Evolutionary conservation across 306 rosid genomes (phyloP).

Genomic region (Prunus padus): DNA sequence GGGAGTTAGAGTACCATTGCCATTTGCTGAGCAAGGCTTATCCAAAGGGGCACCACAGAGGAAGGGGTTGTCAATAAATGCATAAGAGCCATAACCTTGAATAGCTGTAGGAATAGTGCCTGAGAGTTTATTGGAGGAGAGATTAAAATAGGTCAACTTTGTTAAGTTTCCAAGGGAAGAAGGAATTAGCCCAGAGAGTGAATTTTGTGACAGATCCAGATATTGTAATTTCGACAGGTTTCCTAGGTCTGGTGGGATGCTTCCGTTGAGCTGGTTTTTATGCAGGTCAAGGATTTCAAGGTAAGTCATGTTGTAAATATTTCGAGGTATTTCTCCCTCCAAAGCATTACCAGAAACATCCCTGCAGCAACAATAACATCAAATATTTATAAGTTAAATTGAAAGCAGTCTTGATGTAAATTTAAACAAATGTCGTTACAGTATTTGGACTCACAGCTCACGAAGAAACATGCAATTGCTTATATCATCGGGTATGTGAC

Average conservation of each 20-base stretch:
- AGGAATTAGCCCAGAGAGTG: slow-evolving; percentile 69
- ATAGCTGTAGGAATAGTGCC: slow-evolving; percentile 66
- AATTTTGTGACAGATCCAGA: slow-evolving; percentile 77
- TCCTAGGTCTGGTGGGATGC: slow-evolving; percentile 74
- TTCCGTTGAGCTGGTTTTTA: slow-evolving; percentile 69
- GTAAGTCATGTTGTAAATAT: slow-evolving; percentile 65
- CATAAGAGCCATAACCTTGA: slow-evolving; percentile 58
- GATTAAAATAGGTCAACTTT: slow-evolving; percentile 56
- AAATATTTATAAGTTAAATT: slow-evolving; percentile 29
- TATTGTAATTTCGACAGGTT: slow-evolving; percentile 55
- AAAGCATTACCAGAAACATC: slow-evolving; percentile 77
- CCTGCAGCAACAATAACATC: slow-evolving; percentile 55
- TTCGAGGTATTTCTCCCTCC: slow-evolving; percentile 71
- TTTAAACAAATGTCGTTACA: slow-evolving; percentile 6
- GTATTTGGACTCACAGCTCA: slow-evolving; percentile 73
- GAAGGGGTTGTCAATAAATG: slow-evolving; percentile 74
- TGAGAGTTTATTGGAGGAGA: slow-evolving; percentile 80
- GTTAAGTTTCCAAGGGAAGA: slow-evolving; percentile 62
- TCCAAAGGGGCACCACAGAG: slow-evolving; percentile 90
- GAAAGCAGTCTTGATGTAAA: slow-evolving; percentile 25
- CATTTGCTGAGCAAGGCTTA: slow-evolving; percentile 53
- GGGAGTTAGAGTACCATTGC: slow-evolving; percentile 36
- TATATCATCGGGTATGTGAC: slow-evolving; percentile 70
- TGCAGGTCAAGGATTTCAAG: slow-evolving; percentile 75
- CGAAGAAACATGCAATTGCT: slow-evolving; percentile 82